Evolutionary conservation across 176 grass and related monocot species (phyloP).

Genomic region (Rhipidocladum racemiflorum): DNA sequence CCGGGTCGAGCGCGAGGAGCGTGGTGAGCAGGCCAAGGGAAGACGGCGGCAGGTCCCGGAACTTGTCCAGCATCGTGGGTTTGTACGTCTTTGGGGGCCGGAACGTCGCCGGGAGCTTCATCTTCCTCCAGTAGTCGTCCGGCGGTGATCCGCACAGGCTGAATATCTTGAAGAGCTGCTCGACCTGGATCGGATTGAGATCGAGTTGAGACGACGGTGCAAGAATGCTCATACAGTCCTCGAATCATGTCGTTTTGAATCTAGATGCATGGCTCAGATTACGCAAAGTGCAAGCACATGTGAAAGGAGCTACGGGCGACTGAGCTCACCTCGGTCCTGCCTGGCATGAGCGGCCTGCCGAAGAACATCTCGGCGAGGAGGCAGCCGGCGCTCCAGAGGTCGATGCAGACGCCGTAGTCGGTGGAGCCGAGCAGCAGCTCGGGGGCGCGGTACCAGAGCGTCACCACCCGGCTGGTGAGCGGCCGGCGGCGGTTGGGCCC

Average conservation of each 20-base stretch:
- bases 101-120: slow-evolving; percentile 39
- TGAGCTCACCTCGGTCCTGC: neutral
- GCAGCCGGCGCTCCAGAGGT: slow-evolving; percentile 61
- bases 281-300: no score
- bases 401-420: slow-evolving; percentile 47
- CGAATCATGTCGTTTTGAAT: no score
- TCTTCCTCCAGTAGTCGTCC: slow-evolving; percentile 57
- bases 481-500: slow-evolving; percentile 27
- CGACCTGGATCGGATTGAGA: slow-evolving; percentile 27
- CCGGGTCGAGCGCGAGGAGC: slow-evolving; percentile 56
- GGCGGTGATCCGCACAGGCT: slow-evolving; percentile 59
- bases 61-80: slow-evolving; percentile 38
- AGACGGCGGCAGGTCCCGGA: slow-evolving; percentile 43
- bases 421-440: slow-evolving; percentile 45
- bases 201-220: neutral
- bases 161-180: slow-evolving; percentile 64
- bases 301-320: no score
- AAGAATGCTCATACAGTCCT: neutral
- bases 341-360: slow-evolving; percentile 39
- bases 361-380: slow-evolving; percentile 55
- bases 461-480: slow-evolving; percentile 52
- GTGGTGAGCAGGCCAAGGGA: slow-evolving; percentile 32
- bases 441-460: slow-evolving; percentile 51
- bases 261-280: no score
- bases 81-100: slow-evolving; percentile 38